These are phyloP conservation scores for Gautieria morchelliformis DNA, from an alignment of 768 basidiomycete species.

Conservation along the genomic window DNA sequence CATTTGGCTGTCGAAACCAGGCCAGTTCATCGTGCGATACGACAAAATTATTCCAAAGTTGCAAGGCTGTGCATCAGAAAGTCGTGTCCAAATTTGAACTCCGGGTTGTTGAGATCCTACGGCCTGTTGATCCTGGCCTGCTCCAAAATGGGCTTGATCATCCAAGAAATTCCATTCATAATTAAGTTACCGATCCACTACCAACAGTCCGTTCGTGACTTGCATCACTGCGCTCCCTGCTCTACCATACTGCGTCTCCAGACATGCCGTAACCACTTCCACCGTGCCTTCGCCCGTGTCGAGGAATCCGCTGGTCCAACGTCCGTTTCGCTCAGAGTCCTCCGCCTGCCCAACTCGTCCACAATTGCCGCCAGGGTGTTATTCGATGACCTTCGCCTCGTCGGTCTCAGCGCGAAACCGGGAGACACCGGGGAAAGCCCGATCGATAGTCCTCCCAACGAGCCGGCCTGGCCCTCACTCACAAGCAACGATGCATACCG, in stretches of 20 bases:
- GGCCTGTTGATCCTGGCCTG: too few species aligned
- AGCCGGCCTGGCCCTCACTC: not conserved
- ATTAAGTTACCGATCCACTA: too few species aligned
- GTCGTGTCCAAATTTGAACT: too few species aligned
- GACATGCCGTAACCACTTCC: conserved; percentile 22
- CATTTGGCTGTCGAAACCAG: too few species aligned
- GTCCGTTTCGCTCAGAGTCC: conserved; percentile 48
- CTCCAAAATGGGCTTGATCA: too few species aligned
- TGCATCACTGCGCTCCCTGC: too few species aligned
- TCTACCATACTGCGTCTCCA: not conserved
- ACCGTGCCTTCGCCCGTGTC: conserved; percentile 11
- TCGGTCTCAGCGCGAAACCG: conserved; percentile 60
- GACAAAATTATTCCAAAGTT: too few species aligned
- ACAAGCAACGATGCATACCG: conserved; percentile 15
- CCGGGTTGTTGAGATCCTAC: too few species aligned
- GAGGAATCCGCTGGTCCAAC: conserved; percentile 9
- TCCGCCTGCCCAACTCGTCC: conserved; percentile 23
- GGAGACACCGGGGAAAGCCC: conserved; percentile 68
- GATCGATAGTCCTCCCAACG: conserved; percentile 51
- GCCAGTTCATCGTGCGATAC: too few species aligned
- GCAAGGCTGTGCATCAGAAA: too few species aligned
- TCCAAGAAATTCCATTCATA: too few species aligned
- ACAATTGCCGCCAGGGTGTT: conserved; percentile 9
- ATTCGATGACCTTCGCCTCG: conserved; percentile 30
- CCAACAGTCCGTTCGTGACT: too few species aligned